These are phyloP conservation scores for Brassica carinata DNA, from an alignment of 345 rosid species.

Conservation along the genomic window DNA sequence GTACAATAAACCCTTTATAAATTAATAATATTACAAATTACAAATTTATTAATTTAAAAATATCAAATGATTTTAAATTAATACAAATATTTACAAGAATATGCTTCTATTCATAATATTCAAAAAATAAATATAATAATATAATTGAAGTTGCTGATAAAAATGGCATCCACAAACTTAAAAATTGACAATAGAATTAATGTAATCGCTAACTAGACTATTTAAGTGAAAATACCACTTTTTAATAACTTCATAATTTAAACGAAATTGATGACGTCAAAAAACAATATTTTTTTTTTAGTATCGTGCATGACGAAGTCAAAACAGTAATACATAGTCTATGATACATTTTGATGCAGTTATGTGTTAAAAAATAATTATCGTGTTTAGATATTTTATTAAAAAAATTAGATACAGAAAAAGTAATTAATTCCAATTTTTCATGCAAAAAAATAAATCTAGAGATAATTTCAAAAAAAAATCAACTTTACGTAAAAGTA, in stretches of 20 bases:
- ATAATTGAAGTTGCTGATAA: neutral
- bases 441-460: neutral
- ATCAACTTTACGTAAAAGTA: neutral
- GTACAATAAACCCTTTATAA: neutral
- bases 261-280: neutral
- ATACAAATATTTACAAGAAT: no score
- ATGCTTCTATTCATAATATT: neutral
- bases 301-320: neutral
- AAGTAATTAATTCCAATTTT: neutral
- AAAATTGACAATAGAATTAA: neutral
- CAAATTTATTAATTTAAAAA: neutral
- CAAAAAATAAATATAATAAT: neutral
- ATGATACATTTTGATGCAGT: neutral
- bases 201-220: neutral
- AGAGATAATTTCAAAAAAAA: no score
- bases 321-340: neutral
- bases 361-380: neutral
- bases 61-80: neutral
- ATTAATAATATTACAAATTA: neutral
- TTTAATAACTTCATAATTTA: neutral
- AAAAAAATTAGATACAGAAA: neutral
- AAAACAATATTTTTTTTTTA: no score
- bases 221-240: neutral
- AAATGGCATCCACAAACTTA: neutral
- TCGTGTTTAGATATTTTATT: neutral